phyloP scores from a whole-genome alignment of 2,329 filamentous ascomycete species.

The Xylaria sp. region DNA sequence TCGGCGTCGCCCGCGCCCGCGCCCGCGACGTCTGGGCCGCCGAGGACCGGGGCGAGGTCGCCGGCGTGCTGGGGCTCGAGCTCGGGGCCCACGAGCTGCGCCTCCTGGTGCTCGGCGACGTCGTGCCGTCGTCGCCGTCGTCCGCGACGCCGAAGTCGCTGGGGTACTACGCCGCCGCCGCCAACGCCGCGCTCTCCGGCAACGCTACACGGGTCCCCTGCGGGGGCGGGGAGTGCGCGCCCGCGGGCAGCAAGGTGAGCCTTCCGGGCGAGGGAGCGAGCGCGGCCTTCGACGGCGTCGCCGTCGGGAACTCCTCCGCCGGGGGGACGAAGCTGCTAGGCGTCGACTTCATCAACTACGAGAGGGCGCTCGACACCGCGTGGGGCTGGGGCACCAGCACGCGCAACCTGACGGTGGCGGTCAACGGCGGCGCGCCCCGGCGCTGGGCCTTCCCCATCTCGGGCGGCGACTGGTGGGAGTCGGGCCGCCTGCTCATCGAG shows the following conservation, averaged over 20 bases:
- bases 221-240: constrained; percentile 43
- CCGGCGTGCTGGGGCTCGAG: constrained; percentile 37
- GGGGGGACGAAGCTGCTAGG: constrained; percentile 45
- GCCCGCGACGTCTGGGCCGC: constrained; percentile 46
- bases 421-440: constrained; percentile 48
- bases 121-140: constrained; percentile 24
- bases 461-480: constrained; percentile 55
- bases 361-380: constrained; percentile 45
- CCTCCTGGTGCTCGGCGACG: constrained; percentile 42
- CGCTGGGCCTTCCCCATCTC: constrained; percentile 54
- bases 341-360: constrained; percentile 57
- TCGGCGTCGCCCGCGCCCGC: constrained; percentile 43
- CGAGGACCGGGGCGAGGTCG: constrained; percentile 38
- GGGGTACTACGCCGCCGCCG: constrained; percentile 46
- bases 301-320: constrained; percentile 29
- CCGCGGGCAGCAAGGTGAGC: constrained; percentile 47
- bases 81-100: constrained; percentile 45
- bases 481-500: constrained; percentile 47
- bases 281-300: constrained; percentile 41
- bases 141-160: constrained; percentile 31
- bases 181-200: constrained; percentile 41
- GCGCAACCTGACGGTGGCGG: constrained; percentile 51
- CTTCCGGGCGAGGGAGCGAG: constrained; percentile 40
- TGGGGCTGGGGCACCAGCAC: constrained; percentile 52
- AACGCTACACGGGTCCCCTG: constrained; percentile 42